Evolutionary conservation across 73 alveolate species (phyloP).

Genomic region (Paramecium tetraurelia): DNA sequence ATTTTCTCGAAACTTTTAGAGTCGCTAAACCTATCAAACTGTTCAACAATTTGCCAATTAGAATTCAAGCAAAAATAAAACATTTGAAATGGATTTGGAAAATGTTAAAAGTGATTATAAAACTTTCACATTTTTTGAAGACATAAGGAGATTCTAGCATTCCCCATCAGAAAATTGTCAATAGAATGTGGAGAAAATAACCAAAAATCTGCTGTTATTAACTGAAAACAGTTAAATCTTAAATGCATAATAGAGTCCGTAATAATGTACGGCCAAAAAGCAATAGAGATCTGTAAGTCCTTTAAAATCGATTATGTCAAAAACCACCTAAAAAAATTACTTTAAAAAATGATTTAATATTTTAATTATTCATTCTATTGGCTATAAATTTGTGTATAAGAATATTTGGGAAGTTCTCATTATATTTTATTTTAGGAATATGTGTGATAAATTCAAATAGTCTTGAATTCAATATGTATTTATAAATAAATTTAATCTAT

Average conservation of each 20-base stretch:
- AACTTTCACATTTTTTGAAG: not conserved
- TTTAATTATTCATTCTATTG: not conserved
- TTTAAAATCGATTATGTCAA: not conserved
- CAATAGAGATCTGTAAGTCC: not conserved
- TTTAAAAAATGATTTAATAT: not conserved
- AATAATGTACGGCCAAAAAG: not conserved
- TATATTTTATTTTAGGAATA: not conserved
- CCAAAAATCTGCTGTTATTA: not conserved
- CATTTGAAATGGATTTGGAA: not conserved
- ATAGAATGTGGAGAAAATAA: not conserved
- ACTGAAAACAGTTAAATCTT: not conserved
- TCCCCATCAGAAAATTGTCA: not conserved
- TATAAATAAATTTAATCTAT: not conserved
- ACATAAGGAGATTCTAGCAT: not conserved
- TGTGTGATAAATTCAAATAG: not conserved
- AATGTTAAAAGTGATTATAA: not conserved
- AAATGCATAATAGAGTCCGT: not conserved
- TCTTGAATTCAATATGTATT: not conserved
- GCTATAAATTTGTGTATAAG: no score
- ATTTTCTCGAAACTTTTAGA: not conserved
- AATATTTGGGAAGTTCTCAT: not conserved
- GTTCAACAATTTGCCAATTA: not conserved
- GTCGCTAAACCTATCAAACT: not conserved
- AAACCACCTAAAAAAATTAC: not conserved
- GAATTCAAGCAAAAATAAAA: not conserved